A percentile compares a stretch with the other conserved stretches of the same genome.
Evolutionary conservation across 2,329 filamentous ascomycete genomes (phyloP).

Genomic region (Talaromyces pinophilus): DNA sequence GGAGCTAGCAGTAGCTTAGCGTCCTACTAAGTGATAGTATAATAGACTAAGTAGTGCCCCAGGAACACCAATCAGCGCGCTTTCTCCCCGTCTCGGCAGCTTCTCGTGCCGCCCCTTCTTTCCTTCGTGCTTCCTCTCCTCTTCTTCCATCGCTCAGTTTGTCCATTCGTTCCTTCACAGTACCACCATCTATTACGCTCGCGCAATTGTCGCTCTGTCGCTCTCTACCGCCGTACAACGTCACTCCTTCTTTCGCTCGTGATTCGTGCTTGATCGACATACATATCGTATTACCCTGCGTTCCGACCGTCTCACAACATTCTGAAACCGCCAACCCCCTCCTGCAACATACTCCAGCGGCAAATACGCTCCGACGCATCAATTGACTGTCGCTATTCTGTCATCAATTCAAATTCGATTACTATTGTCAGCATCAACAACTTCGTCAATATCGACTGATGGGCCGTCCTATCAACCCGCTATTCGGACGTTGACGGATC

Average conservation of each 20-base stretch:
- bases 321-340: slow-evolving; percentile 22
- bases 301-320: slow-evolving; percentile 18
- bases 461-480: no score
- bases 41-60: background rate
- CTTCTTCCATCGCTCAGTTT: background rate
- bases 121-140: background rate
- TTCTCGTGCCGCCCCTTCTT: slow-evolving; percentile 6
- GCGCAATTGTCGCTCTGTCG: slow-evolving; percentile 4
- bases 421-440: background rate
- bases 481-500: background rate
- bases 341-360: background rate
- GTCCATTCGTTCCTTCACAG: background rate
- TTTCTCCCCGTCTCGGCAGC: slow-evolving; percentile 6
- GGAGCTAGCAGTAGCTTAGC: background rate
- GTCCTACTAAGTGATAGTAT: no score
- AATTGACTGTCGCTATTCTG: background rate
- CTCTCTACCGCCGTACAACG: background rate
- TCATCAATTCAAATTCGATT: background rate
- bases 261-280: slow-evolving; percentile 4
- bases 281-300: background rate
- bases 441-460: background rate
- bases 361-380: background rate
- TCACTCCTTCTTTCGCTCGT: background rate
- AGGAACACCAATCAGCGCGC: slow-evolving; percentile 4
- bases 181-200: background rate